Percentiles rank a stretch among this genome's conserved stretches.
Conservation (phyloP, 352 stramenopile genomes). For the Plasmopara muralis region DNA sequence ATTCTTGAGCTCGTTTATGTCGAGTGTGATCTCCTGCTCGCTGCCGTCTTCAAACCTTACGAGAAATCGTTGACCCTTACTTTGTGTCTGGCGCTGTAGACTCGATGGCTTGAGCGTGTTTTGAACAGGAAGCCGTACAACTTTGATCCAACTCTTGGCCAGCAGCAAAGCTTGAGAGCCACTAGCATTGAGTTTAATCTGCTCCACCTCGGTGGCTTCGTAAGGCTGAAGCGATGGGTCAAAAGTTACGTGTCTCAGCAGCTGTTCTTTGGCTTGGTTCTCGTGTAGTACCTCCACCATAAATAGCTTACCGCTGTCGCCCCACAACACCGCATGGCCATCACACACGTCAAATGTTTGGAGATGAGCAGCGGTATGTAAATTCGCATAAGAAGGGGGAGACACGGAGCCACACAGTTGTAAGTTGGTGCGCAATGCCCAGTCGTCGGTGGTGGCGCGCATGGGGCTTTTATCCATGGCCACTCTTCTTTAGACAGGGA, state of each 20-base stretch:
- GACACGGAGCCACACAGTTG: constrained; percentile 55
- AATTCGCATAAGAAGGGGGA: constrained; percentile 44
- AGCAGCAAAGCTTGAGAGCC: constrained; percentile 47
- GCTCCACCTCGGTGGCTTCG: constrained; percentile 46
- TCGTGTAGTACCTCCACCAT: constrained; percentile 42
- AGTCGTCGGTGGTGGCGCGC: constrained; percentile 28
- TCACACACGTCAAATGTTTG: constrained; percentile 66
- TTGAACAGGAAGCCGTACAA: constrained; percentile 39
- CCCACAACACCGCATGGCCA: constrained; percentile 40
- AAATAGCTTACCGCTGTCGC: constrained; percentile 40
- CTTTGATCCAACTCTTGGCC: constrained; percentile 54
- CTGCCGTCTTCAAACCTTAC: constrained; percentile 46
- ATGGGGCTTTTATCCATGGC: no score
- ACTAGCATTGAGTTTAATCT: constrained; percentile 52
- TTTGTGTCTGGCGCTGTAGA: constrained; percentile 12
- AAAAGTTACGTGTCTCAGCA: constrained; percentile 48
- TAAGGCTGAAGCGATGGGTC: constrained; percentile 45
- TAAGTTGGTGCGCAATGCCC: constrained; percentile 45
- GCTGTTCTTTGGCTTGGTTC: constrained; percentile 16
- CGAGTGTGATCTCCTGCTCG: constrained; percentile 20
- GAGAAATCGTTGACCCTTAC: constrained; percentile 29
- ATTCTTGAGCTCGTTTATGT: constrained; percentile 16
- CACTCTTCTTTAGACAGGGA: no score
- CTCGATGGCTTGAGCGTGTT: constrained; percentile 14
- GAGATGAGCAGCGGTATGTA: constrained; percentile 45